These are phyloP conservation scores for Phlyctochytrium arcticum DNA, from an alignment of 192 early-diverging fungal genomes.

Conservation along the genomic window DNA sequence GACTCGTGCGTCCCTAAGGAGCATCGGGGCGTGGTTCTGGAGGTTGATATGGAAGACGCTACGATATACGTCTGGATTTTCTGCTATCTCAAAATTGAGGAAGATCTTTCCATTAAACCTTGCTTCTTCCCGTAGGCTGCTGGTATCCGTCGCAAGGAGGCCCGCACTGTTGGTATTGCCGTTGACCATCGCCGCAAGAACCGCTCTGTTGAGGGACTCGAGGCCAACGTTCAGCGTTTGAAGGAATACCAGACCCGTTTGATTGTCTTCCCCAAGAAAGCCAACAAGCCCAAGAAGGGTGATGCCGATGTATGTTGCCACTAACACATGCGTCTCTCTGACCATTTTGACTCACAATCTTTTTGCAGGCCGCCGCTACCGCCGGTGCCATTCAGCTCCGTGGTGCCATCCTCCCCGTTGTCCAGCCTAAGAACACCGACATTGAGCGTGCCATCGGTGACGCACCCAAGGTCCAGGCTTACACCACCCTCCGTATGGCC, in stretches of 20 bases:
- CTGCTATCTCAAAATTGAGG: no score
- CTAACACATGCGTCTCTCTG: no score
- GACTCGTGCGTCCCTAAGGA: not conserved
- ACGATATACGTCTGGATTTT: no score
- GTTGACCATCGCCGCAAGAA: slow-evolving; percentile 96
- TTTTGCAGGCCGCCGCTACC: slow-evolving; percentile 44
- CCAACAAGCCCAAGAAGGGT: slow-evolving; percentile 81
- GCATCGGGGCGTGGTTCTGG: no score
- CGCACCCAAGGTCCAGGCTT: slow-evolving; percentile 41
- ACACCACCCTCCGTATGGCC: slow-evolving; percentile 72
- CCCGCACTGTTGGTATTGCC: slow-evolving; percentile 89
- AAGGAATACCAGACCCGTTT: slow-evolving; percentile 92
- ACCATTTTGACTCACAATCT: no score
- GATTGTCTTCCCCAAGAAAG: slow-evolving; percentile 95
- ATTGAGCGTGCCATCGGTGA: slow-evolving; percentile 31
- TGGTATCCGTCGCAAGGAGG: slow-evolving; percentile 89
- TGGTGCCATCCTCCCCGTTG: slow-evolving; percentile 64
- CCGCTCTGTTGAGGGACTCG: slow-evolving; percentile 91
- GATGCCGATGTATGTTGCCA: slow-evolving; percentile 50
- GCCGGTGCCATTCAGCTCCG: slow-evolving; percentile 60
- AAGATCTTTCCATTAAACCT: no score
- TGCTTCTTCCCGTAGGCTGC: slow-evolving; percentile 60
- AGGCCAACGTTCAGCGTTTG: slow-evolving; percentile 88
- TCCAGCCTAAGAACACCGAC: slow-evolving; percentile 46
- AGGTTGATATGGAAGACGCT: no score